Evolutionary conservation across 2,329 filamentous ascomycete species (phyloP).

Genomic region (Arthrocladium fulminans): DNA sequence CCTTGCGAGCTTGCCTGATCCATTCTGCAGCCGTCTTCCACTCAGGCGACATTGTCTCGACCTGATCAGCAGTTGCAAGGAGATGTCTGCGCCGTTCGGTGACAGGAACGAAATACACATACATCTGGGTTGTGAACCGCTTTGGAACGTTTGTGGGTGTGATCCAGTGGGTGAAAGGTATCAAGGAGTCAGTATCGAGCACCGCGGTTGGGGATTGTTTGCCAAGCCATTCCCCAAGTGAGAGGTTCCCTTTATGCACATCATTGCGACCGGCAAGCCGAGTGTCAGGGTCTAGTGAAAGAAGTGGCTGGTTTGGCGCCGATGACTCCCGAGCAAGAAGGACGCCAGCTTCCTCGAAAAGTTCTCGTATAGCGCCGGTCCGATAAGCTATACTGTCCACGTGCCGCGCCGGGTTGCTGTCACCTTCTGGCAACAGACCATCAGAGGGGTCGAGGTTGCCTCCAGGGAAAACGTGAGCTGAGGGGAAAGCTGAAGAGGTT

Average conservation of each 20-base stretch:
- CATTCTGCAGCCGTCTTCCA: constrained; percentile 66
- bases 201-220: constrained; percentile 29
- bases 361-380: constrained; percentile 78
- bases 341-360: constrained; percentile 91
- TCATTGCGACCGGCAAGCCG: constrained; percentile 57
- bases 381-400: constrained; percentile 65
- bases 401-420: constrained; percentile 48
- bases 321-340: constrained; percentile 52
- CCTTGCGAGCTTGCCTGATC: constrained; percentile 53
- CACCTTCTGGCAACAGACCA: constrained; percentile 46
- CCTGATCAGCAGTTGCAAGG: constrained; percentile 58
- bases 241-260: constrained; percentile 58
- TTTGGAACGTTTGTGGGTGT: constrained; percentile 58
- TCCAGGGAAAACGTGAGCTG: constrained; percentile 91
- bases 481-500: constrained; percentile 75
- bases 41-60: constrained; percentile 64
- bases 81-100: constrained; percentile 36
- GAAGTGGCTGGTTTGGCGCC: constrained; percentile 38
- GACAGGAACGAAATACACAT: constrained; percentile 54
- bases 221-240: constrained; percentile 58
- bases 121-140: constrained; percentile 94
- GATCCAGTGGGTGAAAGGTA: constrained; percentile 87
- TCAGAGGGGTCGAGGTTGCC: constrained; percentile 74
- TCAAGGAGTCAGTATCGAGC: constrained; percentile 54
- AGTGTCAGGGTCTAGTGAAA: constrained; percentile 52